phyloP scores from a whole-genome alignment of 495 filamentous ascomycete species.

The Daldinia grandis region DNA sequence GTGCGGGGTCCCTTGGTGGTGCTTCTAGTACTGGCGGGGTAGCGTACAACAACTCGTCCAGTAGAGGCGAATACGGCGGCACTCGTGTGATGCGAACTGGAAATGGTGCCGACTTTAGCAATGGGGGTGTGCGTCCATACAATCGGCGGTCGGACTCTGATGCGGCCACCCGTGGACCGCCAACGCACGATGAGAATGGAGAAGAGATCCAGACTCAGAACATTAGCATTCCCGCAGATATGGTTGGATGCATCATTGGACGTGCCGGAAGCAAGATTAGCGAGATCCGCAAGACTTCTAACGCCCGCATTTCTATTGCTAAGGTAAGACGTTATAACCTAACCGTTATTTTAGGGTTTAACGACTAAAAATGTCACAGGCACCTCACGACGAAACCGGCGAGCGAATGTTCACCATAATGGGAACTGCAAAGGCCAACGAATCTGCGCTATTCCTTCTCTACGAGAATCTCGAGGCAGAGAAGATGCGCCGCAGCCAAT shows the following conservation, averaged over 20 bases:
- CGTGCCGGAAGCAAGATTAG: slow-evolving; percentile 94
- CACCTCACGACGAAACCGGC: slow-evolving; percentile 94
- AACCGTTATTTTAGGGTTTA: not conserved
- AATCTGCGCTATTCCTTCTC: slow-evolving; percentile 92
- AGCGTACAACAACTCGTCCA: slow-evolving; percentile 42
- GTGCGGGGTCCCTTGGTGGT: slow-evolving; percentile 55
- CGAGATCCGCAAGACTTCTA: slow-evolving; percentile 95
- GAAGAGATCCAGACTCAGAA: slow-evolving; percentile 99
- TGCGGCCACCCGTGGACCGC: slow-evolving; percentile 72
- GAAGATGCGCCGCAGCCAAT: slow-evolving; percentile 92
- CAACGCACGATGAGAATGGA: slow-evolving; percentile 90
- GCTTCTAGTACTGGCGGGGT: slow-evolving; percentile 50
- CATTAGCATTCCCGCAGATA: slow-evolving; percentile 98
- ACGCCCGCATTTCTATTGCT: slow-evolving; percentile 96
- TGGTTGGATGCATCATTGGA: slow-evolving; percentile 99
- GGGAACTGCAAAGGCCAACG: slow-evolving; percentile 88
- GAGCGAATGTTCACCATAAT: slow-evolving; percentile 99
- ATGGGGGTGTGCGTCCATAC: slow-evolving; percentile 69
- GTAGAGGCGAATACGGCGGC: slow-evolving; percentile 63
- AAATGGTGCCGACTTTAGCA: slow-evolving; percentile 97
- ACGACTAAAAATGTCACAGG: slow-evolving; percentile 50
- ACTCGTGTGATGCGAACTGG: slow-evolving; percentile 90
- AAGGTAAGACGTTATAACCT: slow-evolving; percentile 65
- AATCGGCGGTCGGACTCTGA: slow-evolving; percentile 85
- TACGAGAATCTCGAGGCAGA: slow-evolving; percentile 99